These are phyloP conservation scores for Venturia pyrina DNA, from an alignment of 2,329 filamentous ascomycete species.

Conservation along the genomic window DNA sequence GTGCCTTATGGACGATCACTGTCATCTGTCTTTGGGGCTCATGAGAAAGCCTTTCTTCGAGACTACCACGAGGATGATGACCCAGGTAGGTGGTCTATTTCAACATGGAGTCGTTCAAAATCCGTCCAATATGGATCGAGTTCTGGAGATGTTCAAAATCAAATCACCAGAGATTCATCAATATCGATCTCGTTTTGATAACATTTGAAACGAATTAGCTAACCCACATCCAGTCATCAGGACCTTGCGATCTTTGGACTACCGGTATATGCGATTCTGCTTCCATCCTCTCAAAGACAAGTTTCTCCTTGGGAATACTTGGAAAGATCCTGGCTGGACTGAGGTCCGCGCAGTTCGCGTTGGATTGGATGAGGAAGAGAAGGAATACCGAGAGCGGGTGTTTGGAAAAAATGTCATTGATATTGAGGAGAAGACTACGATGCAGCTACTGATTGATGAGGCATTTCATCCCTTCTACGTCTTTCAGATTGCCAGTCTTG, in stretches of 20 bases:
- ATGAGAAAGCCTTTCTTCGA: slow-evolving; percentile 52
- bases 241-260: slow-evolving; percentile 70
- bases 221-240: slow-evolving; percentile 44
- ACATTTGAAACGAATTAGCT: neutral
- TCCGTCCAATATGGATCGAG: neutral
- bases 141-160: neutral
- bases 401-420: slow-evolving; percentile 89
- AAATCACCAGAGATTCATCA: neutral
- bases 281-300: slow-evolving; percentile 84
- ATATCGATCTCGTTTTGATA: neutral
- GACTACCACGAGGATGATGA: slow-evolving; percentile 65
- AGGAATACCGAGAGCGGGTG: slow-evolving; percentile 68
- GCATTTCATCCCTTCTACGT: slow-evolving; percentile 97
- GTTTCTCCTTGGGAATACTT: slow-evolving; percentile 76
- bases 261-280: slow-evolving; percentile 87
- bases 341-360: slow-evolving; percentile 62
- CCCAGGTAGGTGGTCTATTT: slow-evolving; percentile 31
- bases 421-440: slow-evolving; percentile 78
- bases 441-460: slow-evolving; percentile 82
- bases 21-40: slow-evolving; percentile 58
- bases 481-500: slow-evolving; percentile 88
- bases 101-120: neutral
- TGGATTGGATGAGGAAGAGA: slow-evolving; percentile 83
- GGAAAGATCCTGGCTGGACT: slow-evolving; percentile 90
- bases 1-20: slow-evolving; percentile 51